Evolutionary conservation across 345 rosid species (phyloP).

Genomic region (Camelina laxa): DNA sequence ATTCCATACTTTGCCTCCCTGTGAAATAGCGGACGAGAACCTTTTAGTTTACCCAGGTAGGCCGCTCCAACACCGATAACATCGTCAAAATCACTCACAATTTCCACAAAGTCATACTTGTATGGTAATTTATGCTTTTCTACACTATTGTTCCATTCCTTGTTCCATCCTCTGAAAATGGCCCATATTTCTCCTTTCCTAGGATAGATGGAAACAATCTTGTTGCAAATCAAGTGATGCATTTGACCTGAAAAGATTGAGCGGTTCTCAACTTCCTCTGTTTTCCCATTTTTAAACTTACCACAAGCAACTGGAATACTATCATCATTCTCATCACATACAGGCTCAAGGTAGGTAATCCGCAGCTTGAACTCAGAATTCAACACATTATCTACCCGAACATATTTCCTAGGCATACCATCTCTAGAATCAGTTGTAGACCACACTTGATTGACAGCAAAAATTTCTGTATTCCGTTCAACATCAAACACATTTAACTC

Average conservation of each 20-base stretch:
- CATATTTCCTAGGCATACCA: constrained; percentile 90
- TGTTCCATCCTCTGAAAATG: constrained; percentile 68
- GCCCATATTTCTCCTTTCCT: constrained; percentile 90
- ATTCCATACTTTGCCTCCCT: constrained; percentile 21
- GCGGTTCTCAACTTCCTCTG: constrained; percentile 46
- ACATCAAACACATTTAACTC: constrained; percentile 67
- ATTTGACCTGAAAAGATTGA: constrained; percentile 69
- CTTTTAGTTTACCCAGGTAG: constrained; percentile 66
- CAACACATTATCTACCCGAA: constrained; percentile 56
- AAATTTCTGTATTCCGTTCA: constrained; percentile 47
- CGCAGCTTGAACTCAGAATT: constrained; percentile 59
- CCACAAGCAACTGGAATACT: constrained; percentile 73
- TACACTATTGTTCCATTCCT: constrained; percentile 54
- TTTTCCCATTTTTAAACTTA: constrained; percentile 51
- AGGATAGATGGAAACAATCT: constrained; percentile 57
- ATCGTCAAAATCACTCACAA: constrained; percentile 57
- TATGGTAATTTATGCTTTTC: constrained; percentile 54
- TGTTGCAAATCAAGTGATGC: not conserved
- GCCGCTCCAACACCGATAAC: constrained; percentile 67
- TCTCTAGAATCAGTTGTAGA: constrained; percentile 74
- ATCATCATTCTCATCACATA: constrained; percentile 46
- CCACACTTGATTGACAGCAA: constrained; percentile 78
- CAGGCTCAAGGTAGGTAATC: constrained; percentile 67
- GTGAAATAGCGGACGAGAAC: constrained; percentile 66
- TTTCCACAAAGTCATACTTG: constrained; percentile 68